Evolutionary conservation across 2,329 filamentous ascomycete genomes (phyloP).

Genomic region (Pseudogymnoascus sp.): DNA sequence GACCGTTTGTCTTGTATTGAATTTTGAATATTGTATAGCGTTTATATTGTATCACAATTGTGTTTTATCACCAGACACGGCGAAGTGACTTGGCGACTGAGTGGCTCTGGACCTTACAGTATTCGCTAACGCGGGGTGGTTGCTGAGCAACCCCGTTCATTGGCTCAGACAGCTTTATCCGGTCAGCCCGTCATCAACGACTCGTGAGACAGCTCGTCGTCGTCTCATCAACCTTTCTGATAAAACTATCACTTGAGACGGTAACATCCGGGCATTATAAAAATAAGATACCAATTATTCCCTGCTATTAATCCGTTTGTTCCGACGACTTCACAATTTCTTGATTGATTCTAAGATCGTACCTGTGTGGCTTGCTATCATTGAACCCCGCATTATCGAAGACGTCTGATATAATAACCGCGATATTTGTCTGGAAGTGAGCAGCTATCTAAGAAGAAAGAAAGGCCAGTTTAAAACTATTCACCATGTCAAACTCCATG

Average conservation of each 20-base stretch:
- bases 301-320: neutral
- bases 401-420: neutral
- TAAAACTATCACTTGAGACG: neutral
- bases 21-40: neutral
- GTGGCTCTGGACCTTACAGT: neutral
- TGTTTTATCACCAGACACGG: slow-evolving; percentile 2
- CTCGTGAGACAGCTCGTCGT: neutral
- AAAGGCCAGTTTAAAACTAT: neutral
- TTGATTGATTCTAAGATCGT: neutral
- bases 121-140: neutral
- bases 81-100: neutral
- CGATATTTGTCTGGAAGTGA: no score
- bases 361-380: neutral
- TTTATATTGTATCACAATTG: neutral
- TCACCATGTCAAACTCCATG: neutral
- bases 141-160: neutral
- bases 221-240: neutral
- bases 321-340: neutral
- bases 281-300: neutral
- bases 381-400: neutral
- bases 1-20: neutral
- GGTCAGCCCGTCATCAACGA: neutral
- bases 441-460: no score
- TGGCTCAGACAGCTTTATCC: neutral
- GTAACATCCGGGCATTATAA: neutral